Evolutionary conservation across 2,329 filamentous ascomycete genomes (phyloP).

Genomic region (Aspergillus oerlinghausenensis): DNA sequence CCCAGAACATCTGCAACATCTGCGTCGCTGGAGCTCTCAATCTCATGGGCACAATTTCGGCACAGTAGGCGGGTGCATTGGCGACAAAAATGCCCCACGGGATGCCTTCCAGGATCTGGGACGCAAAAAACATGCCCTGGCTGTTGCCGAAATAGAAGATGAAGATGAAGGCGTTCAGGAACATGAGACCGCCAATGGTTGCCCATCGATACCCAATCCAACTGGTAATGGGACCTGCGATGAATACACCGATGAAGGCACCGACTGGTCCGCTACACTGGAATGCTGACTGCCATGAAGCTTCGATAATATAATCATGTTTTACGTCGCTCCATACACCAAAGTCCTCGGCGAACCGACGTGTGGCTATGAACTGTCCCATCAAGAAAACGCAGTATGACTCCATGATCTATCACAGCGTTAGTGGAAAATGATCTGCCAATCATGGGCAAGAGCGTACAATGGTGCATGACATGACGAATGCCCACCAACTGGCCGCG

Average conservation of each 20-base stretch:
- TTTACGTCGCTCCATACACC: no score
- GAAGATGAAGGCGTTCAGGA: conserved; percentile 49
- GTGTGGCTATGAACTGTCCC: conserved; percentile 54
- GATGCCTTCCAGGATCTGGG: conserved; percentile 57
- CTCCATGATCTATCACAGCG: conserved; percentile 55
- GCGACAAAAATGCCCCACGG: conserved; percentile 65
- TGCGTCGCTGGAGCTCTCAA: conserved; percentile 56
- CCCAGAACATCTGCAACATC: conserved; percentile 65
- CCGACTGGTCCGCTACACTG: conserved; percentile 45
- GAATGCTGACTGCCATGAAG: no score
- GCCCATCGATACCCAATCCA: conserved; percentile 59
- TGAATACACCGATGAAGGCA: conserved; percentile 45
- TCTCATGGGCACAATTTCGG: conserved; percentile 57
- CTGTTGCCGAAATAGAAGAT: conserved; percentile 48
- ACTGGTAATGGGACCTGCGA: conserved; percentile 52
- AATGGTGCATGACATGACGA: conserved; percentile 54
- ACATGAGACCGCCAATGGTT: conserved; percentile 51
- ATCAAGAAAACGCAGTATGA: conserved; percentile 60
- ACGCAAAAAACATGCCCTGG: conserved; percentile 45
- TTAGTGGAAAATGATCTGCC: conserved; percentile 18
- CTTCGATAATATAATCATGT: no score
- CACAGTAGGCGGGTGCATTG: conserved; percentile 60
- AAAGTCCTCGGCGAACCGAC: conserved; percentile 34
- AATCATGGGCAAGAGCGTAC: conserved; percentile 35
- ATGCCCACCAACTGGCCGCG: conserved; percentile 52